Conservation (phyloP, 2,329 filamentous ascomycete species). For the Colletotrichum shisoi region DNA sequence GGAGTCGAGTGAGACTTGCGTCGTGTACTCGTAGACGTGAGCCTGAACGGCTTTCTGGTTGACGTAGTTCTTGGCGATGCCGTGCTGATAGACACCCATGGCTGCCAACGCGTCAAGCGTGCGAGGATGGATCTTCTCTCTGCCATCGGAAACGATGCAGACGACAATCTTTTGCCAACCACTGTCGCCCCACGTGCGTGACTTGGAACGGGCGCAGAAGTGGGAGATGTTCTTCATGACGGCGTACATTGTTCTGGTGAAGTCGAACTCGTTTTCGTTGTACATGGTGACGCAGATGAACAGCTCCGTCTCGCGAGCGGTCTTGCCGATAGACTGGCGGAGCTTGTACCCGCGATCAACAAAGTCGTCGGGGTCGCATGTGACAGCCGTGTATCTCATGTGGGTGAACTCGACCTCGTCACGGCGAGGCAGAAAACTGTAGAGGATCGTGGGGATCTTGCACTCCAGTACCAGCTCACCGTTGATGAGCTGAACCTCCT, state of each 20-base stretch:
- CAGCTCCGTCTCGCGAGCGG: slow-evolving; percentile 87
- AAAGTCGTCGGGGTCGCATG: slow-evolving; percentile 95
- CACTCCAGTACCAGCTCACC: slow-evolving; percentile 97
- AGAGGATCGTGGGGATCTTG: slow-evolving; percentile 97
- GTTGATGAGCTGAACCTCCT: slow-evolving; percentile 95
- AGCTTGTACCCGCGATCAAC: slow-evolving; percentile 88
- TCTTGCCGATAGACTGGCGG: slow-evolving; percentile 86
- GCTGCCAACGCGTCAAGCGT: slow-evolving; percentile 94
- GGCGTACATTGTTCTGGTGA: slow-evolving; percentile 97
- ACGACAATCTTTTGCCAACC: slow-evolving; percentile 99
- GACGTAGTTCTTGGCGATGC: slow-evolving; percentile 98
- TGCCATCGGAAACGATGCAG: slow-evolving; percentile 93
- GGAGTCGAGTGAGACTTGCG: slow-evolving; percentile 92
- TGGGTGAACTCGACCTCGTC: slow-evolving; percentile 97
- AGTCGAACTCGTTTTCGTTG: slow-evolving; percentile 96
- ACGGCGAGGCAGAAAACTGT: slow-evolving; percentile 92
- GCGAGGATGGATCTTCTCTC: slow-evolving; percentile 86
- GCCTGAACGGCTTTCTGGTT: slow-evolving; percentile 95
- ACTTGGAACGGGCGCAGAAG: slow-evolving; percentile 91
- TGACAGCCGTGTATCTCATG: slow-evolving; percentile 99
- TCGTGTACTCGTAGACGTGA: slow-evolving; percentile 98
- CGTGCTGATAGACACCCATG: slow-evolving; percentile 97
- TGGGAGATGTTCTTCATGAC: slow-evolving; percentile 98
- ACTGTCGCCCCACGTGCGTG: slow-evolving; percentile 93
- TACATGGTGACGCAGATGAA: slow-evolving; percentile 99